These are phyloP conservation scores for Volvariella volvacea DNA, from an alignment of 1,284 basidiomycete genomes.

Conservation along the genomic window DNA sequence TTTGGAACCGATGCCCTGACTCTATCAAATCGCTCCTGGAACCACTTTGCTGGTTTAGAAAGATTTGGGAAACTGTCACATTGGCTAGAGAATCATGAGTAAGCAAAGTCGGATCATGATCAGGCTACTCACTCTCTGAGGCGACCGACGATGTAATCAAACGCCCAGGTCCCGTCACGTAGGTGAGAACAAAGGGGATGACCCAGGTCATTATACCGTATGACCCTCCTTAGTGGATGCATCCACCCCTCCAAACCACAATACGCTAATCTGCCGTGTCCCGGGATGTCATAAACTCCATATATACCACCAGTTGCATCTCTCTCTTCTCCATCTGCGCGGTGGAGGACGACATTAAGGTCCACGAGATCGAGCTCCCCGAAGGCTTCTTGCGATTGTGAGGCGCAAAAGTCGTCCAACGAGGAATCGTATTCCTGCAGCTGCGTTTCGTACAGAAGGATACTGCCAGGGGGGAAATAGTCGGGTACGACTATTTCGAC, in stretches of 20 bases:
- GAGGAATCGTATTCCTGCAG: constrained; percentile 60
- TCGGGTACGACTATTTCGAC: constrained; percentile 80
- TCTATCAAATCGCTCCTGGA: constrained; percentile 76
- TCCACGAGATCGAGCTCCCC: constrained; percentile 76
- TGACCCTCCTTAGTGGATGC: constrained; percentile 76
- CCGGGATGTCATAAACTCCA: constrained; percentile 78
- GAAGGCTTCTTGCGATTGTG: constrained; percentile 69
- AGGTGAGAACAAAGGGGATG: constrained; percentile 86
- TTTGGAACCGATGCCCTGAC: constrained; percentile 71
- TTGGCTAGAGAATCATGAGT: constrained; percentile 54
- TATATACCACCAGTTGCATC: constrained; percentile 73
- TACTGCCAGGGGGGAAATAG: constrained; percentile 85
- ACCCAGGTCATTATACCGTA: constrained; percentile 85
- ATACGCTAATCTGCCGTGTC: constrained; percentile 70
- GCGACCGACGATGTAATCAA: constrained; percentile 77
- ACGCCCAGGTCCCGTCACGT: constrained; percentile 81
- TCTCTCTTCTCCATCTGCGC: constrained; percentile 84
- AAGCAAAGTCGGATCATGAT: constrained; percentile 3
- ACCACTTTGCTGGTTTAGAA: constrained; percentile 69
- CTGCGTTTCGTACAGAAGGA: constrained; percentile 86
- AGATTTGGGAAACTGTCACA: constrained; percentile 60
- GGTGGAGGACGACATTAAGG: constrained; percentile 78
- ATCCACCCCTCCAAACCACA: constrained; percentile 97
- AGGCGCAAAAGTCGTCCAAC: constrained; percentile 66
- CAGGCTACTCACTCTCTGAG: constrained; percentile 57